Evolutionary conservation across 2,329 filamentous ascomycete genomes (phyloP).

Genomic region (Penicillium sp.): DNA sequence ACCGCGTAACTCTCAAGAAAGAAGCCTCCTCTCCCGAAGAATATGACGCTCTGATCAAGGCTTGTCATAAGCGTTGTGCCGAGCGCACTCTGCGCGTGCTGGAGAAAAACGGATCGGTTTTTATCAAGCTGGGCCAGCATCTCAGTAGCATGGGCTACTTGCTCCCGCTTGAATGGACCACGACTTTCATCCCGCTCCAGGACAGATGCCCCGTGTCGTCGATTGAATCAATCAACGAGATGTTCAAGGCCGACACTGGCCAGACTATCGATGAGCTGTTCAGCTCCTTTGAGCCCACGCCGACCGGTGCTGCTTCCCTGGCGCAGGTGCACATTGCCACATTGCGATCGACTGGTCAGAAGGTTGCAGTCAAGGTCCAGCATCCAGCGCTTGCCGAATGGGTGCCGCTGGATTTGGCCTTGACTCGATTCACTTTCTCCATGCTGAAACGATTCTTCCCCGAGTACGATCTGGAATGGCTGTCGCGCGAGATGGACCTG

Average conservation of each 20-base stretch:
- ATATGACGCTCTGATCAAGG: conserved; percentile 64
- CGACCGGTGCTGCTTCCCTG: conserved; percentile 87
- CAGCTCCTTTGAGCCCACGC: conserved; percentile 71
- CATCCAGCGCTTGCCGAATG: conserved; percentile 86
- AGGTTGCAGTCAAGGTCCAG: conserved; percentile 94
- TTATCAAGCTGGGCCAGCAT: conserved; percentile 96
- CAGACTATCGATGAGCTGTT: conserved; percentile 76
- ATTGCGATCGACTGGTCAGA: conserved; percentile 73
- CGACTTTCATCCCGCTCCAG: conserved; percentile 91
- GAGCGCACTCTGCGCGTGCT: conserved; percentile 78
- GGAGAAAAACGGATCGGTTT: conserved; percentile 96
- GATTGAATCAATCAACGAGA: conserved; percentile 74
- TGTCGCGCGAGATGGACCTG: conserved; percentile 85
- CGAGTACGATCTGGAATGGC: conserved; percentile 95
- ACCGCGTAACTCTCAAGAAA: conserved; percentile 77
- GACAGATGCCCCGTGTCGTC: conserved; percentile 94
- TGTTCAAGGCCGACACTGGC: conserved; percentile 83
- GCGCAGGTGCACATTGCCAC: conserved; percentile 91
- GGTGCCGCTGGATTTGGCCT: conserved; percentile 77
- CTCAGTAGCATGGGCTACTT: conserved; percentile 95
- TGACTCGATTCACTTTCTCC: conserved; percentile 85
- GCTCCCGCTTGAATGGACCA: conserved; percentile 85
- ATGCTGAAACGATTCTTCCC: conserved; percentile 91
- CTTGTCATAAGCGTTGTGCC: conserved; percentile 90
- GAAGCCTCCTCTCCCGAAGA: conserved; percentile 59